A percentile compares a stretch with the other conserved stretches of the same genome.
phyloP scores from a whole-genome alignment of 2,329 filamentous ascomycete species.

The Aureobasidium sp. region DNA sequence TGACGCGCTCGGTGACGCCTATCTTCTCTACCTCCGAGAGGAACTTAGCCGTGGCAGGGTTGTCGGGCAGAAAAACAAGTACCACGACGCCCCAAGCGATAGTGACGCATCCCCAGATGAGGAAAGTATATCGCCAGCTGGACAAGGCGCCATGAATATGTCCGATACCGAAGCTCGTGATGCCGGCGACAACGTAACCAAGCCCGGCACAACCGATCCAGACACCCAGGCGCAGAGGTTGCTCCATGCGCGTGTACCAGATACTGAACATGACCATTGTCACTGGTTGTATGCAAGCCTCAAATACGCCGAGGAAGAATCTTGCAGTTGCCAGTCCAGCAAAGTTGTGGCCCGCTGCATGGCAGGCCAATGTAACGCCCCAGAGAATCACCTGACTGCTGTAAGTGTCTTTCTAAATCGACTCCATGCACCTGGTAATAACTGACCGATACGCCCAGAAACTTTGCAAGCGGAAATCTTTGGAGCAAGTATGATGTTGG shows the following conservation, averaged over 20 bases:
- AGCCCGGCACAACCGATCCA: constrained; percentile 58
- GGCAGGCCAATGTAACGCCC: constrained; percentile 53
- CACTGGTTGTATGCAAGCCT: constrained; percentile 59
- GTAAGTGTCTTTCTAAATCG: background rate
- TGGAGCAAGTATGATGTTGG: constrained; percentile 58
- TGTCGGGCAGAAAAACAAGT: constrained; percentile 45
- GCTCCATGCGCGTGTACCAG: constrained; percentile 65
- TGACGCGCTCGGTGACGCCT: constrained; percentile 61
- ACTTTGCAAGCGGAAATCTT: constrained; percentile 56
- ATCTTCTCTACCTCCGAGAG: constrained; percentile 58
- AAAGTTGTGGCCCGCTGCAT: constrained; percentile 54
- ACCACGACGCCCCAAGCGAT: constrained; percentile 33
- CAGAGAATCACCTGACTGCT: constrained; percentile 45
- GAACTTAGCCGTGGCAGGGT: constrained; percentile 52
- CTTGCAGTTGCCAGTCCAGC: constrained; percentile 54
- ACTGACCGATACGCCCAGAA: background rate
- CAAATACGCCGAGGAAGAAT: constrained; percentile 61
- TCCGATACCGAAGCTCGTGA: background rate
- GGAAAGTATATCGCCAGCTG: constrained; percentile 52
- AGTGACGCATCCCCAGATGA: constrained; percentile 37
- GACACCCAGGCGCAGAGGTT: constrained; percentile 52
- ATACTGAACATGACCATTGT: constrained; percentile 60
- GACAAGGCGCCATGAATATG: background rate
- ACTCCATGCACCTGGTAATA: too few species aligned
- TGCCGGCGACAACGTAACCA: constrained; percentile 35